Conservation (phyloP, 2,329 filamentous ascomycete genomes). For the Exophiala sp. region DNA sequence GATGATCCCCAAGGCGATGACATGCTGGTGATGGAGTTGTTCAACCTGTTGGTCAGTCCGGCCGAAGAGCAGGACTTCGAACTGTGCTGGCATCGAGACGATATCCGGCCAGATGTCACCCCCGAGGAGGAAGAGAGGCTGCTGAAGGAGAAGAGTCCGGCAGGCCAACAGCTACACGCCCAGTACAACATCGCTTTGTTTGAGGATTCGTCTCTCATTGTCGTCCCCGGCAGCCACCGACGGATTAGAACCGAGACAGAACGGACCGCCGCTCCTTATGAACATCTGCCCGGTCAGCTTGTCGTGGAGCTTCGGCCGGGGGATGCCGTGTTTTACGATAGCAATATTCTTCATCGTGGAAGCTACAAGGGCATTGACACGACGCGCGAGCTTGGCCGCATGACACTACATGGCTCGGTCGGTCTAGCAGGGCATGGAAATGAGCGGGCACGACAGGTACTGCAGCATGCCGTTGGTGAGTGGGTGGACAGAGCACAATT, state of each 20-base stretch:
- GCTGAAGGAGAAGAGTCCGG: conserved; percentile 47
- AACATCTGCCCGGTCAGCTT: conserved; percentile 58
- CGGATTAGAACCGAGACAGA: conserved; percentile 66
- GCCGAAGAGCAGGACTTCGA: conserved; percentile 57
- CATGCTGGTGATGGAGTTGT: conserved; percentile 75
- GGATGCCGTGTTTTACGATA: conserved; percentile 82
- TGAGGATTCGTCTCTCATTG: conserved; percentile 65
- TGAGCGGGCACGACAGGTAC: conserved; percentile 39
- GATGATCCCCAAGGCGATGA: conserved; percentile 43
- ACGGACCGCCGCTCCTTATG: conserved; percentile 61
- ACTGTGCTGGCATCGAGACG: conserved; percentile 80
- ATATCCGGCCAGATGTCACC: conserved; percentile 62
- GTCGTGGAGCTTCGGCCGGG: conserved; percentile 63
- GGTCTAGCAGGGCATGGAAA: conserved; percentile 37
- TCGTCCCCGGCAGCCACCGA: conserved; percentile 70
- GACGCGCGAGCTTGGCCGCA: conserved; percentile 35
- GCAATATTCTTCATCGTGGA: conserved; percentile 64
- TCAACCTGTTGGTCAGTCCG: conserved; percentile 76
- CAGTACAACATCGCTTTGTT: conserved; percentile 85
- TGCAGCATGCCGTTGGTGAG: conserved; percentile 44
- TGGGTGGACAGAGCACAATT: conserved; percentile 40
- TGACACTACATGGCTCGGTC: conserved; percentile 42
- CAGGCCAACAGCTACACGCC: conserved; percentile 59
- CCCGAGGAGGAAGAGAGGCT: conserved; percentile 61
- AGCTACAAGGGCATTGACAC: conserved; percentile 38